A percentile compares a stretch with the other conserved stretches of the same genome.
phyloP scores from a whole-genome alignment of 1,284 basidiomycete genomes.

The Cutaneotrichosporon daszewskae region DNA sequence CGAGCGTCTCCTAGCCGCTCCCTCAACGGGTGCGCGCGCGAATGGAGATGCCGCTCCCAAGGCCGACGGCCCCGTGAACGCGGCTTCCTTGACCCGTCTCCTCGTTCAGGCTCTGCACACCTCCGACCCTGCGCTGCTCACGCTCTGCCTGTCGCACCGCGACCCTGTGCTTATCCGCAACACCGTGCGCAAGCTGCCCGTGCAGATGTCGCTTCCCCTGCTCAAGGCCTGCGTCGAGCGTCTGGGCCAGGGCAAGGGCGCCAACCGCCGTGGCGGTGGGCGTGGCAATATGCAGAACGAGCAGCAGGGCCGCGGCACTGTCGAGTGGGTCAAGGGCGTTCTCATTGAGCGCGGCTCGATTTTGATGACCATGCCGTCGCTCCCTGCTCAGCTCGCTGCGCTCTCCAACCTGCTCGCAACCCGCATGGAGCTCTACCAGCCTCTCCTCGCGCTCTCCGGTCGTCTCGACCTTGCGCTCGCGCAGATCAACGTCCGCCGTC shows the following conservation, averaged over 20 bases:
- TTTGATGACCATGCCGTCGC: conserved; percentile 65
- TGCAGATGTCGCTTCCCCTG: conserved; percentile 81
- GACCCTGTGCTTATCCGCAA: conserved; percentile 75
- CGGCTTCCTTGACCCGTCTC: conserved; percentile 85
- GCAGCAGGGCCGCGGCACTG: conserved; percentile 73
- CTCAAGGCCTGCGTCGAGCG: conserved; percentile 86
- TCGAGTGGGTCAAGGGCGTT: conserved; percentile 84
- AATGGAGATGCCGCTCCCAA: conserved; percentile 47
- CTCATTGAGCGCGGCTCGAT: conserved; percentile 84
- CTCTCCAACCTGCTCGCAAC: conserved; percentile 77
- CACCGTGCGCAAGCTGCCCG: conserved; percentile 80
- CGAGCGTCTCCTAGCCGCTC: conserved; percentile 70
- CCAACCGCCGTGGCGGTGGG: conserved; percentile 53
- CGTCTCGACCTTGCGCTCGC: conserved; percentile 88
- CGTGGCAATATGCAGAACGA: conserved; percentile 76
- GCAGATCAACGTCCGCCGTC: conserved; percentile 72
- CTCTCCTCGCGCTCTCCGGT: conserved; percentile 76
- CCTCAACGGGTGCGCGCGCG: conserved; percentile 22
- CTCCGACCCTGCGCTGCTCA: conserved; percentile 78
- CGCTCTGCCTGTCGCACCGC: conserved; percentile 80
- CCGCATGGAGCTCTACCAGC: conserved; percentile 76
- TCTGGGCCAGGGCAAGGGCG: conserved; percentile 74
- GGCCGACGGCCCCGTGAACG: conserved; percentile 56
- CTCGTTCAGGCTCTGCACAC: conserved; percentile 96
- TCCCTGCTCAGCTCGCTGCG: conserved; percentile 61